These are phyloP conservation scores for Daldinia bambusicola DNA, from an alignment of 495 filamentous ascomycete species.

Conservation along the genomic window DNA sequence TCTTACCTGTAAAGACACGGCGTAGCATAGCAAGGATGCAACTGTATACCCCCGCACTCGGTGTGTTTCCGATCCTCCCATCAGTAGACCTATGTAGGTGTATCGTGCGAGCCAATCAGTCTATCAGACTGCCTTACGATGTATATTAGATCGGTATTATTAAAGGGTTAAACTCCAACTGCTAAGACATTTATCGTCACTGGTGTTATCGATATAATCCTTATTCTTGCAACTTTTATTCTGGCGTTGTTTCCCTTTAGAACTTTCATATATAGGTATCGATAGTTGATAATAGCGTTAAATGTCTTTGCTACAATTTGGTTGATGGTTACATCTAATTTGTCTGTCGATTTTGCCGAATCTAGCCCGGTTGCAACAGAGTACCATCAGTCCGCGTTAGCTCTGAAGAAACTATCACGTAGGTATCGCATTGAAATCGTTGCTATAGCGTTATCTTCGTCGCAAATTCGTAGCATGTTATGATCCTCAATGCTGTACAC, in stretches of 20 bases:
- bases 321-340: not conserved
- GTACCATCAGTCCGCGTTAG: too few relatives aligned
- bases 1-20: slow-evolving; percentile 3
- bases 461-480: not conserved
- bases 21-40: not conserved
- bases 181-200: not conserved
- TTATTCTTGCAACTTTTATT: not conserved
- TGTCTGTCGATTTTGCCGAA: too few relatives aligned
- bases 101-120: slow-evolving; percentile 1
- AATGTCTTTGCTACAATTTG: not conserved
- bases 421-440: too few relatives aligned
- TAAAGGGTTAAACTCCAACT: not conserved
- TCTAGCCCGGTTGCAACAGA: too few relatives aligned
- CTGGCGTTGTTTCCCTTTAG: not conserved
- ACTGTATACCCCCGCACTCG: slow-evolving; percentile 2
- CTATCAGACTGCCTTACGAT: not conserved
- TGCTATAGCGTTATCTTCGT: too few relatives aligned
- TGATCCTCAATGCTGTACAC: not conserved
- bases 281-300: not conserved
- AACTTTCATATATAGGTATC: not conserved
- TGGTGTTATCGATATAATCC: not conserved
- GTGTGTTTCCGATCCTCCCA: slow-evolving; percentile 3
- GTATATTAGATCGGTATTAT: not conserved
- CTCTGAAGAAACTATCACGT: too few relatives aligned
- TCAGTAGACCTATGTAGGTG: not conserved